Evolutionary conservation across 2,329 filamentous ascomycete genomes (phyloP).

Genomic region (Colletotrichum costaricense): DNA sequence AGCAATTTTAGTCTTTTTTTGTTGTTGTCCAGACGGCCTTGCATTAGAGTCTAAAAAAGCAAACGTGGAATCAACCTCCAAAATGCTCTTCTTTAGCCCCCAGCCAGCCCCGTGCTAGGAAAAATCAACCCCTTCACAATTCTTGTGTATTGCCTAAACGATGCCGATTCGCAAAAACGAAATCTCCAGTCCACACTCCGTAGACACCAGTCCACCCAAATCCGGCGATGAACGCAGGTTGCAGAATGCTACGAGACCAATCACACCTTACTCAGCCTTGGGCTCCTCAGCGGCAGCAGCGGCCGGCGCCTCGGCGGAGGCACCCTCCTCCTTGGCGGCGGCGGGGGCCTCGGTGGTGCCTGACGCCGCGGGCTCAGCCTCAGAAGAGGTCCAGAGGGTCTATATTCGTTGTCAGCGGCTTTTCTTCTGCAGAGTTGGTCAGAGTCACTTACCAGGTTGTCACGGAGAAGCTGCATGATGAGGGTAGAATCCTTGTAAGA

Average conservation of each 20-base stretch:
- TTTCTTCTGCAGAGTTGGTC: neutral
- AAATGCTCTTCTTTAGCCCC: constrained; percentile 59
- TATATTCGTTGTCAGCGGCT: constrained; percentile 54
- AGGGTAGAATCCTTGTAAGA: constrained; percentile 99
- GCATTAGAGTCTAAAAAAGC: constrained; percentile 67
- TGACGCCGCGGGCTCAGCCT: constrained; percentile 83
- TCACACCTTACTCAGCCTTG: constrained; percentile 70
- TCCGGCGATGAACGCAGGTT: constrained; percentile 54
- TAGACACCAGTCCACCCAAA: constrained; percentile 70
- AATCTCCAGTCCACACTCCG: constrained; percentile 70
- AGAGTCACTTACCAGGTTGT: constrained; percentile 81
- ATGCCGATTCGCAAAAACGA: constrained; percentile 64
- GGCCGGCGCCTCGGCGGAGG: constrained; percentile 38
- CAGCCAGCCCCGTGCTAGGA: constrained; percentile 51
- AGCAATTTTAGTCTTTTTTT: constrained; percentile 63
- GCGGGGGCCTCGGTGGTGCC: constrained; percentile 66
- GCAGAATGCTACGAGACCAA: constrained; percentile 36
- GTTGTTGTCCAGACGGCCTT: constrained; percentile 66
- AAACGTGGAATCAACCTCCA: constrained; percentile 58
- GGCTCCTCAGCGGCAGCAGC: constrained; percentile 70
- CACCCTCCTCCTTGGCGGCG: constrained; percentile 45
- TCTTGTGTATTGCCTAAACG: constrained; percentile 58
- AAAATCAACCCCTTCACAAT: constrained; percentile 49
- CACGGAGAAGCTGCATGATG: constrained; percentile 98
- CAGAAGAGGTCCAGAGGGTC: constrained; percentile 99